phyloP scores from a whole-genome alignment of 495 filamentous ascomycete genomes.

The Coniosporium apollinis region DNA sequence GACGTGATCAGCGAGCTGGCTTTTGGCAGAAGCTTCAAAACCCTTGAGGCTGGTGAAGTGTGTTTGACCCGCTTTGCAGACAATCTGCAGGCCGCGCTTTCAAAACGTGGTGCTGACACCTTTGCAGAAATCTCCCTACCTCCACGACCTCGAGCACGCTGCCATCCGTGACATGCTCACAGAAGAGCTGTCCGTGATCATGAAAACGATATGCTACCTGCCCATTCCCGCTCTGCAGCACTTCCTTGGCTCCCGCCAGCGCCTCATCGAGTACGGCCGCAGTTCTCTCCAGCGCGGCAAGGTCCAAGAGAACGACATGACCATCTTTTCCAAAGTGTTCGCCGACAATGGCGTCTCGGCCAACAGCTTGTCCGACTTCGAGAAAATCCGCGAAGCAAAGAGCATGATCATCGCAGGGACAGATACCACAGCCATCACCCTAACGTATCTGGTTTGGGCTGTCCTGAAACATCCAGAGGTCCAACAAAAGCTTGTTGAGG shows the following conservation, averaged over 20 bases:
- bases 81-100: neutral
- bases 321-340: neutral
- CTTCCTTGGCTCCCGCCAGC: neutral
- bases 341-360: neutral
- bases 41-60: constrained; percentile 34
- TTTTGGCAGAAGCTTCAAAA: constrained; percentile 41
- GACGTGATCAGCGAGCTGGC: constrained; percentile 38
- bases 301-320: neutral
- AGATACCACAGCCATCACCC: constrained; percentile 31
- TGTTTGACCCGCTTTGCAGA: neutral
- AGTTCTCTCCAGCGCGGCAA: neutral
- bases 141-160: neutral
- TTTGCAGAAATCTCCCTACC: neutral
- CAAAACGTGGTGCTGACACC: neutral
- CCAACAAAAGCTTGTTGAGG: constrained; percentile 24
- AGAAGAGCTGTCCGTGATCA: neutral
- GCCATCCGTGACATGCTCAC: neutral
- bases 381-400: constrained; percentile 28
- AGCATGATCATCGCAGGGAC: constrained; percentile 33
- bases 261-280: neutral
- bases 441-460: constrained; percentile 28
- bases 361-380: constrained; percentile 15
- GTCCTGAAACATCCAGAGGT: constrained; percentile 22
- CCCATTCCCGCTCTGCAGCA: neutral
- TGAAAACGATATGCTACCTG: neutral